Percentiles rank a stretch among this genome's conserved stretches.
Conservation (phyloP, 1,139 yeast genomes). For the Saccharomyces pastorianus region DNA sequence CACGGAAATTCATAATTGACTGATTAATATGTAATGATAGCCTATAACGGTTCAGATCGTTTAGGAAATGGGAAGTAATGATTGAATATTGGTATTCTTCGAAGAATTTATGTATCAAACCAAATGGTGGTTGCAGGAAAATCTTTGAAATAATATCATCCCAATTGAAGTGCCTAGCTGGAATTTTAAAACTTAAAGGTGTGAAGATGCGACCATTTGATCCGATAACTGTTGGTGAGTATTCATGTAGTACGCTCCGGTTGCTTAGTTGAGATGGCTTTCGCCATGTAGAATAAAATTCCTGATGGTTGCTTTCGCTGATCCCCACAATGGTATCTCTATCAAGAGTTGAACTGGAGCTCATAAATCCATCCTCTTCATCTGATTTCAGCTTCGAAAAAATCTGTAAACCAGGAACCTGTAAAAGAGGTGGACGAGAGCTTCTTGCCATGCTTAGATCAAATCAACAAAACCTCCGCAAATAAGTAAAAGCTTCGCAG, state of each 20-base stretch:
- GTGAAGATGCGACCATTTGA: neutral
- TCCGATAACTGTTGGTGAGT: slow-evolving; percentile 21
- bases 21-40: slow-evolving; percentile 11
- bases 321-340: neutral
- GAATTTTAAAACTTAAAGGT: neutral
- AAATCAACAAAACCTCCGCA: neutral
- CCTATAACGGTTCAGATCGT: slow-evolving; percentile 12
- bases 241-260: slow-evolving; percentile 15
- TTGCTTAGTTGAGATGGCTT: neutral
- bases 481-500: neutral
- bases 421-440: slow-evolving; percentile 3
- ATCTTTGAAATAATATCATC: neutral
- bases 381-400: slow-evolving; percentile 6
- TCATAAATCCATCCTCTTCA: neutral
- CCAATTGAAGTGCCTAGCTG: neutral
- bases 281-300: neutral
- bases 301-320: neutral
- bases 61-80: slow-evolving; percentile 23
- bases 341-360: neutral
- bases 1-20: slow-evolving; percentile 18
- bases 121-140: slow-evolving; percentile 5
- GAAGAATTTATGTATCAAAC: slow-evolving; percentile 12
- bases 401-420: slow-evolving; percentile 12
- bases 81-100: slow-evolving; percentile 29
- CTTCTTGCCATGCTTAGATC: neutral